Evolutionary conservation across 1,139 yeast species (phyloP), one percentile per base, ranked within the genome.

Genomic region (Kodamaea sp.): DNA sequence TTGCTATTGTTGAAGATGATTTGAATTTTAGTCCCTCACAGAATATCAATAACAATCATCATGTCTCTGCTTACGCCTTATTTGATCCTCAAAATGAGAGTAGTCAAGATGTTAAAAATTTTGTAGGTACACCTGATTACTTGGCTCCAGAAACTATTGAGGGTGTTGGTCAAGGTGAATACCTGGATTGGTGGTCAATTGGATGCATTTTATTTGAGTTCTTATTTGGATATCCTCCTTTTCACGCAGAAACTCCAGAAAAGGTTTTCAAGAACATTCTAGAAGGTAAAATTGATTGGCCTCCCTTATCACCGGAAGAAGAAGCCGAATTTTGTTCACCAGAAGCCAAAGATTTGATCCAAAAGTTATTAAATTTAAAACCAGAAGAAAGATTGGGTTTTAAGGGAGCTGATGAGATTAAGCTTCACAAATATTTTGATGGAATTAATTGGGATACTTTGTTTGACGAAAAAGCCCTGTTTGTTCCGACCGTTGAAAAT

Each of bases 171-270:
- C 97, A 92, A 58, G 88, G 83, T 46, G 92, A 83, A 50, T 78
- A 84, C 32, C 82, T 95, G 29, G 99, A 94, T 67, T 94, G 98
- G 98, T 94, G 98, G 98, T 87, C 97, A 2, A 77, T 90, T 33
- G 99, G 99, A 0, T 92, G 97, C 62, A 89, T 94, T 42, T 63
- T 90, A 39, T 94, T 92, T 66, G 99, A 94, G 61, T 84, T 92
- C 54, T 63, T 89, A 37, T 86, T 86, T 58, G 98, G 98, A 0
- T 86, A 81, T 55, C 97, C 98, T 1, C 99, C 99, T 2, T 94
- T 94, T 60, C 95, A 88, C 59, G 95, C 87, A 1, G 69, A 71
- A 6, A 73, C 90, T 1, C 95, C 97, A 0, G 87, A 84, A 36
- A 67, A 71, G 44, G 96, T 94, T 0, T 92, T 94, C 57, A 77